A percentile compares a stretch with the other conserved stretches of the same genome.
Conservation (phyloP, 345 rosid genomes). For the Anastatica hierochuntica region DNA sequence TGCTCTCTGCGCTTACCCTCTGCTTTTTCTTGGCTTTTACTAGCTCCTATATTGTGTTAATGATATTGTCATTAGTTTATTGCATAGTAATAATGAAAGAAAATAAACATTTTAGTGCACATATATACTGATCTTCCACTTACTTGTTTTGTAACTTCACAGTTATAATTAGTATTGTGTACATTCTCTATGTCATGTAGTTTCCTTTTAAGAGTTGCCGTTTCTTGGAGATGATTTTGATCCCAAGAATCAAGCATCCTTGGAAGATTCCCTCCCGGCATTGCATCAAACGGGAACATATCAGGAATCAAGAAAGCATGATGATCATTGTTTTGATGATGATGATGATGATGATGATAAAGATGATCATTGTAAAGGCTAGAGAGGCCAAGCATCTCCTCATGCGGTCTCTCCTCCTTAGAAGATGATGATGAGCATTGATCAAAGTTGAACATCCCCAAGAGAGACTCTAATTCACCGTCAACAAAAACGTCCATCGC, state of each 20-base stretch:
- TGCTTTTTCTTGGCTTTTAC: constrained; percentile 33
- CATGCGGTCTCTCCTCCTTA: constrained; percentile 17
- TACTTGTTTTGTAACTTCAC: constrained; percentile 21
- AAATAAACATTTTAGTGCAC: background rate
- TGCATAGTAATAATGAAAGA: background rate
- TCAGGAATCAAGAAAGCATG: constrained; percentile 15
- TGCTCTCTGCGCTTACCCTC: constrained; percentile 24
- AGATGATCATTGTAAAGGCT: constrained; percentile 24
- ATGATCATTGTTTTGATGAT: constrained; percentile 19
- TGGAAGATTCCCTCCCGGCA: constrained; percentile 19
- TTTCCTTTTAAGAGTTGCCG: constrained; percentile 14
- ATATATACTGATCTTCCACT: constrained; percentile 1
- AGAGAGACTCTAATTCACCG: constrained; percentile 31
- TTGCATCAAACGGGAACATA: constrained; percentile 22
- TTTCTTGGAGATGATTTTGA: constrained; percentile 18
- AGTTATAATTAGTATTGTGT: constrained; percentile 2
- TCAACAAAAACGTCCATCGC: constrained; percentile 29
- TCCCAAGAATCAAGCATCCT: constrained; percentile 24
- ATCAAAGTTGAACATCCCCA: constrained; percentile 31
- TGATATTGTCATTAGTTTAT: background rate
- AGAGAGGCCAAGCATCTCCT: constrained; percentile 23
- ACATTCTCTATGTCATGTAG: constrained; percentile 11
- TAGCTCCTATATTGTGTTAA: constrained; percentile 17
- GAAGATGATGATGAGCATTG: constrained; percentile 26
- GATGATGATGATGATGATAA: constrained; percentile 8